Conservation (phyloP, 2,329 filamentous ascomycete species). For the Verticillium isaacii region DNA sequence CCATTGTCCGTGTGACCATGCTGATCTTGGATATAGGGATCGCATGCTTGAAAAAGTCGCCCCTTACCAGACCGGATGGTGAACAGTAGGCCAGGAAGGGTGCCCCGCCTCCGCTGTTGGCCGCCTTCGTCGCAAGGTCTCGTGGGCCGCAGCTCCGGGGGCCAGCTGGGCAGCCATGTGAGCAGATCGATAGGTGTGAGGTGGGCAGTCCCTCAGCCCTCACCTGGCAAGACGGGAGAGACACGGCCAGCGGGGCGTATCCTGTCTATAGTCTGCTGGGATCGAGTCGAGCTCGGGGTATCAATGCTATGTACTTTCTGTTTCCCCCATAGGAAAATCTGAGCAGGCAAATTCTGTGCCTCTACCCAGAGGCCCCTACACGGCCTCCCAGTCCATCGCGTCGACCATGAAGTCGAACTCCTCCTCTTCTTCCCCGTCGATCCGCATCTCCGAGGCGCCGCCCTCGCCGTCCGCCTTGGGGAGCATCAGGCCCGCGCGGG, state of each 20-base stretch:
- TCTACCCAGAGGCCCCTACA: constrained; percentile 2
- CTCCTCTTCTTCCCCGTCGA: constrained; percentile 26
- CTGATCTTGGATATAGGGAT: too few species aligned
- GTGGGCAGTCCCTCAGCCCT: not conserved
- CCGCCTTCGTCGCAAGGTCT: too few species aligned
- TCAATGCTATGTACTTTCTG: not conserved
- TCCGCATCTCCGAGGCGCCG: constrained; percentile 11
- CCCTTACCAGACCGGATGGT: too few species aligned
- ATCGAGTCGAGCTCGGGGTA: not conserved
- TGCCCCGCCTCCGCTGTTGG: too few species aligned
- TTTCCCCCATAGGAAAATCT: too few species aligned
- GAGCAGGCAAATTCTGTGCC: too few species aligned
- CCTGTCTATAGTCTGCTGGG: not conserved
- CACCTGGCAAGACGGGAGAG: not conserved
- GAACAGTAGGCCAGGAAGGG: too few species aligned
- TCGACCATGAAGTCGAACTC: constrained; percentile 56
- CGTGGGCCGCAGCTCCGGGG: too few species aligned
- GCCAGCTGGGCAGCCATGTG: too few species aligned
- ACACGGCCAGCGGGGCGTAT: not conserved
- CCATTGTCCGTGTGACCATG: too few species aligned
- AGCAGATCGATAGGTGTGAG: too few species aligned
- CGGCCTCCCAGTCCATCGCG: constrained; percentile 54
- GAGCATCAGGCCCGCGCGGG: constrained; percentile 7
- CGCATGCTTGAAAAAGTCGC: too few species aligned
- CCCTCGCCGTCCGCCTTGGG: constrained; percentile 5